Evolutionary conservation across 371 early-diverging fungal species (phyloP).

Genomic region (Polyrhizophydium stewartii): DNA sequence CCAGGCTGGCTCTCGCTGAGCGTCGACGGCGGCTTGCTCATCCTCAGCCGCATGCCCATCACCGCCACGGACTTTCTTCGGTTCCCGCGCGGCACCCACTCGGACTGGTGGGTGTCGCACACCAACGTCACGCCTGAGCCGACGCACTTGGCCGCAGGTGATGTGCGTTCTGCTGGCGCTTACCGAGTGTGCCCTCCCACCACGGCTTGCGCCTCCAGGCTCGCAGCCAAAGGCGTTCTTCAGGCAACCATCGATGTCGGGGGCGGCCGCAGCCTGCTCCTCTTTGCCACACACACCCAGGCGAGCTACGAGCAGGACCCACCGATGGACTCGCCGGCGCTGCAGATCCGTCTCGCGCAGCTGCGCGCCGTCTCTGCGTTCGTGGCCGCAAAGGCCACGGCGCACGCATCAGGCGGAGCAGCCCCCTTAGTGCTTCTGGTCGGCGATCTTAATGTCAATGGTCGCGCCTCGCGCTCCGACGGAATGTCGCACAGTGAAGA

Average conservation of each 20-base stretch:
- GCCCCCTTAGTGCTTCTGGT: neutral
- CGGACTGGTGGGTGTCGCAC: constrained; percentile 52
- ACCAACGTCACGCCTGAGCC: neutral
- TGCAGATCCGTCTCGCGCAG: constrained; percentile 39
- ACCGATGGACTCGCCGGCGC: constrained; percentile 12
- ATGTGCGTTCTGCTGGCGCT: neutral
- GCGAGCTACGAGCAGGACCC: constrained; percentile 3
- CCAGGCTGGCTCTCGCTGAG: constrained; percentile 57
- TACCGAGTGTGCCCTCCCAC: neutral
- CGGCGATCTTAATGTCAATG: constrained; percentile 50
- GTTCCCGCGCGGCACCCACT: constrained; percentile 62
- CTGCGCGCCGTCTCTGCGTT: constrained; percentile 26
- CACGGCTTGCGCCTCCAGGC: constrained; percentile 31
- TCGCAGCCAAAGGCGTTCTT: constrained; percentile 71
- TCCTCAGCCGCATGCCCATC: constrained; percentile 71
- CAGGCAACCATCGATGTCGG: constrained; percentile 62
- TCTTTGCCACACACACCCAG: constrained; percentile 83
- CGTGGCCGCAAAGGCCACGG: no score
- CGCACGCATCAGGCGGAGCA: no score
- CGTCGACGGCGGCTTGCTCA: constrained; percentile 76
- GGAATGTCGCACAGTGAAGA: constrained; percentile 45
- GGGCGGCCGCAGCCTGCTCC: constrained; percentile 46
- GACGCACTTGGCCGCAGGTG: neutral
- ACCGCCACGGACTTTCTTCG: constrained; percentile 48
- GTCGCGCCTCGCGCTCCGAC: constrained; percentile 31